phyloP scores from a whole-genome alignment of 352 stramenopile genomes.

The Globisporangium cystogenes region DNA sequence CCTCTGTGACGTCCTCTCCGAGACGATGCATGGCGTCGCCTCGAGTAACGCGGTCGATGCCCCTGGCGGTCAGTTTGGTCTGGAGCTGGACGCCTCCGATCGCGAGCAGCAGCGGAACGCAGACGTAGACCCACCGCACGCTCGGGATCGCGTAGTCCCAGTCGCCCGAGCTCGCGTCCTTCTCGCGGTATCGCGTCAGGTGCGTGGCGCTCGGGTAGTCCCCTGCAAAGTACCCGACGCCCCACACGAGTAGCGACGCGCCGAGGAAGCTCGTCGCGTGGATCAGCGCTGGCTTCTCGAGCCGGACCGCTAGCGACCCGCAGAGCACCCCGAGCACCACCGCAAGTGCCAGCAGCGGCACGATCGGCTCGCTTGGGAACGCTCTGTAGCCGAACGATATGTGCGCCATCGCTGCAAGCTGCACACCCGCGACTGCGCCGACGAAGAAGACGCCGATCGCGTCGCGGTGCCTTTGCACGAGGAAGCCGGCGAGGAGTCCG shows the following conservation, averaged over 20 bases:
- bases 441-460: slow-evolving; percentile 47
- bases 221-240: slow-evolving; percentile 57
- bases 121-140: slow-evolving; percentile 51
- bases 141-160: slow-evolving; percentile 40
- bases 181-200: slow-evolving; percentile 30
- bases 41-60: not conserved
- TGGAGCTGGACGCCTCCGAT: slow-evolving; percentile 31
- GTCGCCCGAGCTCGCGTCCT: slow-evolving; percentile 17
- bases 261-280: slow-evolving; percentile 54
- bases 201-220: slow-evolving; percentile 35
- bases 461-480: slow-evolving; percentile 37
- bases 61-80: slow-evolving; percentile 17
- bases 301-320: slow-evolving; percentile 33
- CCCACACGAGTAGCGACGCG: slow-evolving; percentile 32
- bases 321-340: slow-evolving; percentile 38
- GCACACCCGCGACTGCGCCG: slow-evolving; percentile 31
- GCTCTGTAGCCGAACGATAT: slow-evolving; percentile 45
- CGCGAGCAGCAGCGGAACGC: slow-evolving; percentile 33
- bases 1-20: not conserved
- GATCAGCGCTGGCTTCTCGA: slow-evolving; percentile 47
- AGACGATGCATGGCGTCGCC: not conserved
- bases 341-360: slow-evolving; percentile 32
- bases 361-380: slow-evolving; percentile 38
- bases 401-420: slow-evolving; percentile 39
- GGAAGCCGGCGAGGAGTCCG: slow-evolving; percentile 31